Evolutionary conservation across 1,139 yeast genomes (phyloP).

Genomic region (Nakaseomyces sp.): DNA sequence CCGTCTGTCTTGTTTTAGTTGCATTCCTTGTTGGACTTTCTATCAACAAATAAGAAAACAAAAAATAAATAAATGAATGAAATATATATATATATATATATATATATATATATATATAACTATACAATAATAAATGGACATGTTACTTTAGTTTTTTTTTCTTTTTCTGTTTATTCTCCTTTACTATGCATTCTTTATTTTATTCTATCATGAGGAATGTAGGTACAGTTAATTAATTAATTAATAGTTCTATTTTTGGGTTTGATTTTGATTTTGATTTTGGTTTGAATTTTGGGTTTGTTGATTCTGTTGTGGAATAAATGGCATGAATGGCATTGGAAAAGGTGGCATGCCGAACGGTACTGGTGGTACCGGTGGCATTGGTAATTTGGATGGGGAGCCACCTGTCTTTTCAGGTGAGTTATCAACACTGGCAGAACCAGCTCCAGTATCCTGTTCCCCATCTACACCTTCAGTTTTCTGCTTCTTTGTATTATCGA

Average conservation of each 20-base stretch:
- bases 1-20: slow-evolving; percentile 30
- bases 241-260: too few relatives aligned
- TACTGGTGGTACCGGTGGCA: slow-evolving; percentile 16
- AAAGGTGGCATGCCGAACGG: slow-evolving; percentile 24
- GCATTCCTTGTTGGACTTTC: slow-evolving; percentile 27
- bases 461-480: slow-evolving; percentile 6
- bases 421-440: not conserved
- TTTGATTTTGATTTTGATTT: not conserved
- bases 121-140: too few relatives aligned
- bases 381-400: slow-evolving; percentile 11
- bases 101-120: too few relatives aligned
- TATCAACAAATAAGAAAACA: slow-evolving; percentile 17
- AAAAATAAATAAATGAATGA: not conserved
- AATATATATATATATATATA: too few relatives aligned
- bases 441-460: not conserved
- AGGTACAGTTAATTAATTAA: not conserved
- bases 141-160: too few relatives aligned
- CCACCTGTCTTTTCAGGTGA: not conserved
- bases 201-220: too few relatives aligned
- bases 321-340: slow-evolving; percentile 23
- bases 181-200: too few relatives aligned
- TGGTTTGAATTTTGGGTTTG: not conserved
- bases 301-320: slow-evolving; percentile 1
- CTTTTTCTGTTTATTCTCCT: too few relatives aligned
- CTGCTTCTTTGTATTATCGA: slow-evolving; percentile 7